Evolutionary conservation across 2,329 filamentous ascomycete species (phyloP), one percentile per base, ranked within the genome.

Genomic region (Exophiala xenobiotica): DNA sequence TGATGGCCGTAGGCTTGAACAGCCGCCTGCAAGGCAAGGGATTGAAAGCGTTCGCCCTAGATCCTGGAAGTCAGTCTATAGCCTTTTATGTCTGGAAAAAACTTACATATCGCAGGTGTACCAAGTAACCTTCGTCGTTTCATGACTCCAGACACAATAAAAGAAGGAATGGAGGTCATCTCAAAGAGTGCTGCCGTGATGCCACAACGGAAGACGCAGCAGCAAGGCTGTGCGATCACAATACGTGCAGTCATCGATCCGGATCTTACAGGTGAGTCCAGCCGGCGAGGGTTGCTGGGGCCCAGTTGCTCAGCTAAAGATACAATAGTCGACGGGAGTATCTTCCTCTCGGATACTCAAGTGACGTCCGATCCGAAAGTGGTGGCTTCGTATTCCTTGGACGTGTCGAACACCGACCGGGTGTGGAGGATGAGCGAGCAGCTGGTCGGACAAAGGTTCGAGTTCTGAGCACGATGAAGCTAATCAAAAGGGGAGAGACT

Each of bases 1-100:
- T 77, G 31, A 16, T 33, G 16, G 29, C 44, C 7, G 19, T 38
- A 7, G 44, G n/a, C 2, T 24, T 47, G 27, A 38, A 37, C 12
- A 22, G 24, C 8, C 31, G 8, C n/a, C 12, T 35, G 8, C 12
- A 7, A 16, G 12, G 12, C 9, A 14, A 16, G 7, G 31, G 31
- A 12, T 35, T 35, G 31, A 35, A 35, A 16, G 31, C 31, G 3
- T 35, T 35, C 18, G 31, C 31, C 2, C 31, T 35, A 9, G n/a
- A 16, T 35, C 31, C 31, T 3, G 31, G 31, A 35, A 35, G 31
- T 35, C 31, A 35, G 31, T 35, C n/a, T 14, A 35, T 14, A 16
- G 5, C n/a, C 31, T 14, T 8, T 35, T 35, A 16, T 6, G 18
- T 35, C 7, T 14, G n/a, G 31, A 14, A 12, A 14, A 35, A 12